A percentile compares a stretch with the other conserved stretches of the same genome.
These are phyloP conservation scores for Tardiomyces digboiensis DNA, from an alignment of 1,139 yeast species.

Conservation along the genomic window DNA sequence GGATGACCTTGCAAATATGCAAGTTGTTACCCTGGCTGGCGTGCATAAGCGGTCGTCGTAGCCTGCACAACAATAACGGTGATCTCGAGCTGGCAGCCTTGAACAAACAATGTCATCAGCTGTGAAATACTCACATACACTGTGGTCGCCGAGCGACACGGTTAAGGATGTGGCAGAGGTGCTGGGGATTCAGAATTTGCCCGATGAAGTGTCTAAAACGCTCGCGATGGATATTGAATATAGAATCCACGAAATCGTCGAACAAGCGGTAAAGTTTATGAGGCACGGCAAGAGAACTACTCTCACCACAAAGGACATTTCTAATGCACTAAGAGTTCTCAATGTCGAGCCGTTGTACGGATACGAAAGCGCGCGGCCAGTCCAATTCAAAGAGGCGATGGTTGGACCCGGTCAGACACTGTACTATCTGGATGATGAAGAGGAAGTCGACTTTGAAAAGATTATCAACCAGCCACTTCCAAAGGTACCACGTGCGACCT, in stretches of 20 bases:
- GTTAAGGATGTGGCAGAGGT: slow-evolving; percentile 95
- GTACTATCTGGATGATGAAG: slow-evolving; percentile 83
- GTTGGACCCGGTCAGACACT: slow-evolving; percentile 93
- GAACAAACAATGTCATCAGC: slow-evolving; percentile 5
- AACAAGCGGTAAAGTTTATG: slow-evolving; percentile 94
- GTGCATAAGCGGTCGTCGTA: too few relatives aligned
- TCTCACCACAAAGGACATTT: slow-evolving; percentile 72
- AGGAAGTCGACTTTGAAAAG: slow-evolving; percentile 90
- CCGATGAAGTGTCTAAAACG: slow-evolving; percentile 90
- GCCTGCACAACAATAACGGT: too few relatives aligned
- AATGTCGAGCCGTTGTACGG: slow-evolving; percentile 64
- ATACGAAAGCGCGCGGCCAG: slow-evolving; percentile 39
- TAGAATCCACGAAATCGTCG: slow-evolving; percentile 88
- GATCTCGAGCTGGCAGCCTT: too few relatives aligned
- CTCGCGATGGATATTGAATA: slow-evolving; percentile 99
- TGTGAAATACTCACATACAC: slow-evolving; percentile 66
- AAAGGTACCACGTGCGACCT: slow-evolving; percentile 84
- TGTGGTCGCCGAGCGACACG: slow-evolving; percentile 98
- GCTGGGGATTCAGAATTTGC: slow-evolving; percentile 65
- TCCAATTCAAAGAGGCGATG: slow-evolving; percentile 69
- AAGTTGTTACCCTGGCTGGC: too few relatives aligned
- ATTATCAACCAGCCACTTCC: slow-evolving; percentile 92
- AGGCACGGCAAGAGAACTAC: slow-evolving; percentile 84
- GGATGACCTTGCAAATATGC: too few relatives aligned
- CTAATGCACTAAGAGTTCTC: slow-evolving; percentile 70